phyloP scores from a whole-genome alignment of 305 asterid genomes.

The Caryopteris hybrid region DNA sequence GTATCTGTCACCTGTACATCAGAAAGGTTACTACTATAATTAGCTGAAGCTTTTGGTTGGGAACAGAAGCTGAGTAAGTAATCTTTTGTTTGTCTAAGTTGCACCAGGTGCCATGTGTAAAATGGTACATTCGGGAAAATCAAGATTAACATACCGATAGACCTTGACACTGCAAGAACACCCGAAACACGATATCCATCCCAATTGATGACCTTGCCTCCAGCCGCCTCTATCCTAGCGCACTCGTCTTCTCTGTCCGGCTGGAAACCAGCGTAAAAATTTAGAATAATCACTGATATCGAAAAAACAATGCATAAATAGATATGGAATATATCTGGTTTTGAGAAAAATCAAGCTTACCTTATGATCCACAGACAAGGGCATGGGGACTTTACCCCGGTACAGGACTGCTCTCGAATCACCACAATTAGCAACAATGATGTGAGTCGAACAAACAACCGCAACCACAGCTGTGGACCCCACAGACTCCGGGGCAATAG shows the following conservation, averaged over 20 bases:
- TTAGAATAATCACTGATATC: neutral
- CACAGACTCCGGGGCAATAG: slow-evolving; percentile 75
- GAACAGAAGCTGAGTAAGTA: neutral
- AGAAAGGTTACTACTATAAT: neutral
- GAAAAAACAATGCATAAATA: neutral
- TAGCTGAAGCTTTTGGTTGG: neutral
- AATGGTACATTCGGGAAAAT: too few relatives aligned
- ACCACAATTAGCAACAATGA: slow-evolving; percentile 89
- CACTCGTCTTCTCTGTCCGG: slow-evolving; percentile 79
- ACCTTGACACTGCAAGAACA: slow-evolving; percentile 76
- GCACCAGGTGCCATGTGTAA: too few relatives aligned
- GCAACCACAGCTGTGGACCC: slow-evolving; percentile 91
- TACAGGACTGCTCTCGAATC: slow-evolving; percentile 85
- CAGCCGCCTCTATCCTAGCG: slow-evolving; percentile 67
- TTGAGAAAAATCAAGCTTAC: slow-evolving; percentile 25
- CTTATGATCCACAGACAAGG: slow-evolving; percentile 71
- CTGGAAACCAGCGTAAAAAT: slow-evolving; percentile 24
- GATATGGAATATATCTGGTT: neutral
- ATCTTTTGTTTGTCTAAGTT: too few relatives aligned
- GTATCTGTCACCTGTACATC: slow-evolving; percentile 71
- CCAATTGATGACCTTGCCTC: slow-evolving; percentile 89
- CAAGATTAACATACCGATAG: slow-evolving; percentile 59
- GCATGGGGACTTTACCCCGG: slow-evolving; percentile 60
- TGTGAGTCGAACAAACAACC: slow-evolving; percentile 57
- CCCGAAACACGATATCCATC: slow-evolving; percentile 78